Percentiles rank a stretch among this genome's conserved stretches.
Conservation (phyloP, 805 yeast species). For the Metschnikowia lachancei region DNA sequence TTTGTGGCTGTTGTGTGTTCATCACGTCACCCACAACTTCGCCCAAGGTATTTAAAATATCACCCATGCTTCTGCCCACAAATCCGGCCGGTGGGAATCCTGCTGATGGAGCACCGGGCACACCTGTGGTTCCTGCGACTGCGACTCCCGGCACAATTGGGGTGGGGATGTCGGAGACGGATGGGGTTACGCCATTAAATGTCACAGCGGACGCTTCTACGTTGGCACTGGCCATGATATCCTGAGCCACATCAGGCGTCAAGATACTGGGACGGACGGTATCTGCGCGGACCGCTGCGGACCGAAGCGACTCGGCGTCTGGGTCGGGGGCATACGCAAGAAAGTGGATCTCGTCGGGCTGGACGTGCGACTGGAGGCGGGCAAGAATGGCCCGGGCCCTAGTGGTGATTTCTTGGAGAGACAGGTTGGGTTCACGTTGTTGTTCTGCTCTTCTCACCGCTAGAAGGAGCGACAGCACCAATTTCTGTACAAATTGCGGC, state of each 20-base stretch:
- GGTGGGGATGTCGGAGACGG: background rate
- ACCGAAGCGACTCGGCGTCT: slow-evolving; percentile 24
- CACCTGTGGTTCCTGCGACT: background rate
- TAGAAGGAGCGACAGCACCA: slow-evolving; percentile 32
- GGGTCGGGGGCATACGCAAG: slow-evolving; percentile 28
- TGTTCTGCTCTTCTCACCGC: slow-evolving; percentile 40
- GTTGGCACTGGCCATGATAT: slow-evolving; percentile 29
- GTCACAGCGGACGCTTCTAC: slow-evolving; percentile 25
- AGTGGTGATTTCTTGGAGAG: slow-evolving; percentile 24
- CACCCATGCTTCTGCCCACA: slow-evolving; percentile 2
- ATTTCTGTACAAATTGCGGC: slow-evolving; percentile 40
- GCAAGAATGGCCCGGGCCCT: slow-evolving; percentile 30
- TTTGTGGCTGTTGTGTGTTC: slow-evolving; percentile 1
- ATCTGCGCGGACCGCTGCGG: slow-evolving; percentile 31
- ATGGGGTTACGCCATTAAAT: slow-evolving; percentile 9
- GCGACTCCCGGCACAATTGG: slow-evolving; percentile 1
- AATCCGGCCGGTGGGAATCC: background rate
- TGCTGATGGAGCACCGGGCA: background rate
- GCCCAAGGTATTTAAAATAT: slow-evolving; percentile 14
- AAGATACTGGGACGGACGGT: slow-evolving; percentile 35
- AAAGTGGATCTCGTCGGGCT: slow-evolving; percentile 27
- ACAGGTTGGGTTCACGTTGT: slow-evolving; percentile 28
- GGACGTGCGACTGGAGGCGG: slow-evolving; percentile 23
- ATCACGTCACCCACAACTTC: slow-evolving; percentile 13
- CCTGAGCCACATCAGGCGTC: slow-evolving; percentile 39